A percentile compares a stretch with the other conserved stretches of the same genome.
Evolutionary conservation across 2,329 filamentous ascomycete genomes (phyloP).

Genomic region (Phaeosphaeria sp.): DNA sequence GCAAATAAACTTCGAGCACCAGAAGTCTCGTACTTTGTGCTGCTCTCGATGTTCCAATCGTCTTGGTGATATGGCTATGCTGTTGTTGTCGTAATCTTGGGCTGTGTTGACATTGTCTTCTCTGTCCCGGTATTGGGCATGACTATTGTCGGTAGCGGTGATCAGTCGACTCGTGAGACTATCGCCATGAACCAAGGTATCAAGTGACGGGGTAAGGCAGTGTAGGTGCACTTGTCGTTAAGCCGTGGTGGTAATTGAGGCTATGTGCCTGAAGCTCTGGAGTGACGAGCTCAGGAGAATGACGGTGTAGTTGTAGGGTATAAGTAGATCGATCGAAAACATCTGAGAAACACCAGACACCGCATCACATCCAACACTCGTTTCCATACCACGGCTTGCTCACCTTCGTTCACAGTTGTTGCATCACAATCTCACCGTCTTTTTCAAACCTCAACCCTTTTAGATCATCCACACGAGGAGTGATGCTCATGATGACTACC

Average conservation of each 20-base stretch:
- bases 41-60: background rate
- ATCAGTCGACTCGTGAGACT: background rate
- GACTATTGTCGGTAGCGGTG: slow-evolving; percentile 4
- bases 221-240: slow-evolving; percentile 9
- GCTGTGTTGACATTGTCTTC: slow-evolving; percentile 17
- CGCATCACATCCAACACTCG: background rate
- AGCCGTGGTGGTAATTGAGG: slow-evolving; percentile 8
- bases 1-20: slow-evolving; percentile 2
- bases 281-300: slow-evolving; percentile 2
- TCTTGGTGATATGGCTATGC: slow-evolving; percentile 14
- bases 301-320: slow-evolving; percentile 8
- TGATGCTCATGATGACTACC: slow-evolving; percentile 21
- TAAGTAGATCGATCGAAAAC: slow-evolving; percentile 23
- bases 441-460: background rate
- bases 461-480: background rate
- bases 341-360: slow-evolving; percentile 4
- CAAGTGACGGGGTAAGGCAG: slow-evolving; percentile 12
- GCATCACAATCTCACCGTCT: background rate
- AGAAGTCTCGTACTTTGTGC: background rate
- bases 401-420: background rate
- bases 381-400: background rate
- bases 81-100: slow-evolving; percentile 24
- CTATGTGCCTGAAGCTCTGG: slow-evolving; percentile 10
- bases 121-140: background rate
- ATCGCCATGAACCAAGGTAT: slow-evolving; percentile 14